Conservation (phyloP, 192 early-diverging fungal species). For the Neocallimastix lanati region DNA sequence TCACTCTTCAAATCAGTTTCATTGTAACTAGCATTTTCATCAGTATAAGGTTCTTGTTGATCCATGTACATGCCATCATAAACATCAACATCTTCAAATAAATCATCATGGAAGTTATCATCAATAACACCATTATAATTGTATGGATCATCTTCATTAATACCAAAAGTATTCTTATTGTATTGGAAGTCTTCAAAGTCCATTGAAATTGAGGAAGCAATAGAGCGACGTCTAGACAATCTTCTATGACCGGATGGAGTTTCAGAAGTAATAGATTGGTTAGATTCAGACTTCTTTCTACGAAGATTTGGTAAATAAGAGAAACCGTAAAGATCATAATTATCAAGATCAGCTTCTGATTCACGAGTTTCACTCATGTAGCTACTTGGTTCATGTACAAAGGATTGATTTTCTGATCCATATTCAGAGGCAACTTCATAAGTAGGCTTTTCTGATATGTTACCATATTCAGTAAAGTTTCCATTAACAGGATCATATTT, state of each 20-base stretch:
- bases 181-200: background rate
- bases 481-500: background rate
- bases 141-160: background rate
- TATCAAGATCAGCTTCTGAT: background rate
- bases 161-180: background rate
- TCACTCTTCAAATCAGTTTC: background rate
- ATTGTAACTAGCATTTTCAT: background rate
- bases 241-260: background rate
- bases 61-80: background rate
- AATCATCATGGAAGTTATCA: background rate
- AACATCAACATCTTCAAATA: background rate
- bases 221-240: background rate
- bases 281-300: background rate
- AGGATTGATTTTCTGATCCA: background rate
- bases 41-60: background rate
- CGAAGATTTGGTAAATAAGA: background rate
- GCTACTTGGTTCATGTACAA: background rate
- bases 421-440: background rate
- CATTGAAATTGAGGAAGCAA: background rate
- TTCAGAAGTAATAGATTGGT: background rate
- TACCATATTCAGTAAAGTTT: background rate
- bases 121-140: background rate
- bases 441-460: background rate
- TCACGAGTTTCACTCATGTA: background rate
- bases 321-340: background rate